A percentile compares a stretch with the other conserved stretches of the same genome.
Conservation (phyloP, 768 basidiomycete genomes). For the Podaxis sp. region DNA sequence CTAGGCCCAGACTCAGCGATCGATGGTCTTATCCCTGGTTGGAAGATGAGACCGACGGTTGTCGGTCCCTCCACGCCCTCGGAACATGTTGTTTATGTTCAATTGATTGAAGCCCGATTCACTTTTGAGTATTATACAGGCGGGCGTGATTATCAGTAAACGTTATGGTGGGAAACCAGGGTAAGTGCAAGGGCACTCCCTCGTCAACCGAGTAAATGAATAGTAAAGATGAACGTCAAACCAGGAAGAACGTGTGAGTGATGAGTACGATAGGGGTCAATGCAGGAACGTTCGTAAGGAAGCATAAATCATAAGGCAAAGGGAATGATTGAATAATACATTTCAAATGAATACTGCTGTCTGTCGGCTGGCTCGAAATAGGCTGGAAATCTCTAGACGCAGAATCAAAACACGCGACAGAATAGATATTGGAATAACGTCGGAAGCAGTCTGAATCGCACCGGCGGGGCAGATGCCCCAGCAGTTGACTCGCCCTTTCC, state of each 20-base stretch:
- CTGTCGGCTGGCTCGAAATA: background rate
- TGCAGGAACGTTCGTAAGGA: background rate
- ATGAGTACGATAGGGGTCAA: background rate
- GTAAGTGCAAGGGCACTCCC: background rate
- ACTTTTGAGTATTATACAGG: background rate
- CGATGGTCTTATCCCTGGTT: too few species aligned
- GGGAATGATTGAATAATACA: constrained; percentile 4
- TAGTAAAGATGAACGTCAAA: too few species aligned
- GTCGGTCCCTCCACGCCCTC: too few species aligned
- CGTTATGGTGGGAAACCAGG: background rate
- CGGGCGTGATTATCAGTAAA: background rate
- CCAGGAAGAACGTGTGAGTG: background rate
- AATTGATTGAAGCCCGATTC: background rate
- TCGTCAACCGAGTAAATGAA: too few species aligned
- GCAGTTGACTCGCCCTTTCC: background rate
- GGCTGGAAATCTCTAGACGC: background rate
- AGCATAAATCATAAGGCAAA: background rate
- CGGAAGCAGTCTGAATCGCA: background rate
- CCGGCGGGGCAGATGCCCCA: background rate
- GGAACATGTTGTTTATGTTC: too few species aligned
- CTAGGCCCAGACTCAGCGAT: too few species aligned
- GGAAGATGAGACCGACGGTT: too few species aligned
- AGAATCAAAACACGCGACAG: background rate
- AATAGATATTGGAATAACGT: constrained; percentile 1
- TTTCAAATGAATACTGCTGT: background rate